Conservation (phyloP, 2,329 filamentous ascomycete species). For the Chaetomiaceae sp. region DNA sequence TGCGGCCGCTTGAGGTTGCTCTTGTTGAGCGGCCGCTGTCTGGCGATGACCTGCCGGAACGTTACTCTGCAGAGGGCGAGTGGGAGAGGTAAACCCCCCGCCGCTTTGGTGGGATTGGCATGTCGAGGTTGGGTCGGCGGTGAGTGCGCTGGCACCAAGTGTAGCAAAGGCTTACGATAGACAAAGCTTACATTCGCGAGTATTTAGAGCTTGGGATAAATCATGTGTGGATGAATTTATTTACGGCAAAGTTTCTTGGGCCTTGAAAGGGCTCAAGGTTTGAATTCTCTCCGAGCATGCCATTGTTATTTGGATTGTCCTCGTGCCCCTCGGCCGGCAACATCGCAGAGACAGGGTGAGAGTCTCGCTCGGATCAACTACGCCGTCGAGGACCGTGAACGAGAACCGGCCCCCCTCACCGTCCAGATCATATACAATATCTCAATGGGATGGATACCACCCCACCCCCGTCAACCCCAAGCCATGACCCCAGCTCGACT, state of each 20-base stretch:
- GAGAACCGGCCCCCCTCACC: too few relatives aligned
- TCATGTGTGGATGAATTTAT: slow-evolving; percentile 2
- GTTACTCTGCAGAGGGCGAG: slow-evolving; percentile 60
- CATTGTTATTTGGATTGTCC: not conserved
- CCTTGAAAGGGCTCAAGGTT: not conserved
- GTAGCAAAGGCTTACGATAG: not conserved
- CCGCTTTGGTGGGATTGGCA: not conserved
- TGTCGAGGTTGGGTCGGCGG: not conserved
- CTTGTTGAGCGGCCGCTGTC: slow-evolving; percentile 82
- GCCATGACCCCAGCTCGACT: too few relatives aligned
- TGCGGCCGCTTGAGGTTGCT: slow-evolving; percentile 65
- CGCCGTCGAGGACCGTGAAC: too few relatives aligned
- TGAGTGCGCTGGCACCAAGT: not conserved
- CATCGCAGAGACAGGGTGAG: not conserved
- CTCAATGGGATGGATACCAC: too few relatives aligned
- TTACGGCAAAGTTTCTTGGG: not conserved
- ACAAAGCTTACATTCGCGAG: not conserved
- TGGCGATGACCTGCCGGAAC: slow-evolving; percentile 72
- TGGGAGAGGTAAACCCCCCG: slow-evolving; percentile 39
- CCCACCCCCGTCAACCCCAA: too few relatives aligned
- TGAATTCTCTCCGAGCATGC: not conserved
- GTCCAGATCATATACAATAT: too few relatives aligned
- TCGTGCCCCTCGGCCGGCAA: not conserved
- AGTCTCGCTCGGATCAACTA: too few relatives aligned
- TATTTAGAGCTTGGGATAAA: not conserved